A percentile compares a stretch with the other conserved stretches of the same genome.
Evolutionary conservation across 2,329 filamentous ascomycete genomes (phyloP).

Genomic region (Fonsecaea erecta): DNA sequence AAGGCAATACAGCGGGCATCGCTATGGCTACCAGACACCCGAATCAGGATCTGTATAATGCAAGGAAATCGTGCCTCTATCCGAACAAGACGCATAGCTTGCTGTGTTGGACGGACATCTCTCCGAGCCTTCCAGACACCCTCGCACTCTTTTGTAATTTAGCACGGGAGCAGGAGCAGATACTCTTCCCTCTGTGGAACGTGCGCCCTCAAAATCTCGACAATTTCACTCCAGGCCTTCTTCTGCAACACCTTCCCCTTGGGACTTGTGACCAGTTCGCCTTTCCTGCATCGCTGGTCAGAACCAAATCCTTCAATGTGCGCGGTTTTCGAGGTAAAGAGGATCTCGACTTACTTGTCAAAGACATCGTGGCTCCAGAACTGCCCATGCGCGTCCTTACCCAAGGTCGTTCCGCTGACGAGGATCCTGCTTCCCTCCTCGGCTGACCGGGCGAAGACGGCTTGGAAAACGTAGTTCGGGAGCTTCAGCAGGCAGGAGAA

Average conservation of each 20-base stretch:
- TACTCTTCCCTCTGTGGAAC: constrained; percentile 1
- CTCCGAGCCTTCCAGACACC: too few relatives aligned
- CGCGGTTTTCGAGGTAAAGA: not conserved
- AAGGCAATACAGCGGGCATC: too few relatives aligned
- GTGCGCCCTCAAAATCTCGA: constrained; percentile 38
- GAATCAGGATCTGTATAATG: too few relatives aligned
- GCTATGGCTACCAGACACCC: too few relatives aligned
- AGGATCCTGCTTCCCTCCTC: constrained; percentile 52
- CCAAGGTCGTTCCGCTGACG: constrained; percentile 50
- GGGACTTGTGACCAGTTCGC: constrained; percentile 20
- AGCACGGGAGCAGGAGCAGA: too few relatives aligned
- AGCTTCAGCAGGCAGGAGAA: constrained; percentile 40
- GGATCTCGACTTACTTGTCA: constrained; percentile 15
- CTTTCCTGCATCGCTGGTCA: constrained; percentile 14
- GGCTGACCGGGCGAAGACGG: constrained; percentile 48
- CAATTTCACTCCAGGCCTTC: constrained; percentile 48
- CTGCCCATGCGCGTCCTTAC: constrained; percentile 49
- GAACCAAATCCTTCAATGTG: not conserved
- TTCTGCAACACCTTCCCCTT: constrained; percentile 45
- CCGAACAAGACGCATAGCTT: too few relatives aligned
- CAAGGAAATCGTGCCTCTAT: too few relatives aligned
- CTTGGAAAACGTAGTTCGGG: constrained; percentile 43
- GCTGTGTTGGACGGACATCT: too few relatives aligned
- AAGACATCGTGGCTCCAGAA: constrained; percentile 48
- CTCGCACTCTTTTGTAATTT: too few relatives aligned